These are phyloP conservation scores for Nigrospora sphaerica DNA, from an alignment of 2,329 filamentous ascomycete genomes.

Conservation along the genomic window DNA sequence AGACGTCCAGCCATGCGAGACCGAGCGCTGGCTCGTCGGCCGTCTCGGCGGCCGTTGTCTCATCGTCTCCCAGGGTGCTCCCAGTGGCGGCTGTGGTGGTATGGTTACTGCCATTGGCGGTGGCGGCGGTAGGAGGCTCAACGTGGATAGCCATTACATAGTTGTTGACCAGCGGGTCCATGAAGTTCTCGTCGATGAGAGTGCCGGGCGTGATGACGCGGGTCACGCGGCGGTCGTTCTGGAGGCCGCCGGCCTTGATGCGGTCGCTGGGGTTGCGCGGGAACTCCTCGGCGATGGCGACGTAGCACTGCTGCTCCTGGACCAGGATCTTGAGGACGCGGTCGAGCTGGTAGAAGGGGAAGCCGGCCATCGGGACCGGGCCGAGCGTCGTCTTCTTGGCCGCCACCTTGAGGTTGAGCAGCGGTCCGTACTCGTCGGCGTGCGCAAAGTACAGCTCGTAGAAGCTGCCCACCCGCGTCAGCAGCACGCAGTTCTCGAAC, in stretches of 20 bases:
- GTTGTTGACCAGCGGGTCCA: conserved; percentile 90
- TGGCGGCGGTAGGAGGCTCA: conserved; percentile 14
- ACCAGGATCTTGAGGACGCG: conserved; percentile 89
- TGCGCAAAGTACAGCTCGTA: conserved; percentile 98
- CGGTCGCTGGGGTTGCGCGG: conserved; percentile 64
- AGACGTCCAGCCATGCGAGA: conserved; percentile 89
- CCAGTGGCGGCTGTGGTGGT: neutral
- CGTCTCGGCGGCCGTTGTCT: conserved; percentile 9
- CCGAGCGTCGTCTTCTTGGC: conserved; percentile 73
- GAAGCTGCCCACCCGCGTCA: conserved; percentile 91
- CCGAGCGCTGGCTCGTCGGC: conserved; percentile 36
- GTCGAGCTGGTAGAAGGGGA: conserved; percentile 88
- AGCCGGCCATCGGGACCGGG: conserved; percentile 86
- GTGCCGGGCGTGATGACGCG: conserved; percentile 92
- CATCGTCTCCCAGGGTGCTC: neutral
- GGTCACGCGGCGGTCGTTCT: conserved; percentile 79
- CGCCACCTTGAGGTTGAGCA: conserved; percentile 82
- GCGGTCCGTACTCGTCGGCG: conserved; percentile 78
- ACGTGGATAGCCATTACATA: conserved; percentile 79
- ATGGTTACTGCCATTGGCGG: neutral
- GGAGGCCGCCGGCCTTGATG: conserved; percentile 66
- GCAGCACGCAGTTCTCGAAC: conserved; percentile 81
- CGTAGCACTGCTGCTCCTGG: conserved; percentile 81
- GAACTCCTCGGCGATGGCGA: conserved; percentile 92
- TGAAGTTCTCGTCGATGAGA: conserved; percentile 94